Base-by-base conservation (phyloP, 345 rosid genomes). In the Theobroma cacao region DNA sequence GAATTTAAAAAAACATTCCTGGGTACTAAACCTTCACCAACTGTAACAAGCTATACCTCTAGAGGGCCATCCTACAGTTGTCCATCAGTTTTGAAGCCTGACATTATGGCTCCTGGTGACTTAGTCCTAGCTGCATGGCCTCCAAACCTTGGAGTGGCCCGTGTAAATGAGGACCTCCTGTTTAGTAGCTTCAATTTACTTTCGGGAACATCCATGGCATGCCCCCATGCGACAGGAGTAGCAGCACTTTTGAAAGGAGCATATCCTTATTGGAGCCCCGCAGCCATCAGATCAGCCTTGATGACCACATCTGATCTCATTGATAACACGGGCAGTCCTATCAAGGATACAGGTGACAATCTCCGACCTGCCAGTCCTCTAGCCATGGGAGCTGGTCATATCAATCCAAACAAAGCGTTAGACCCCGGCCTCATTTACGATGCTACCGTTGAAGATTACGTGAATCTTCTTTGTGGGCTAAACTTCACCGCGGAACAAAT, bases 181-280 rank as follows among this genome's bases (percentile, higher is more conserved):
- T 88, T 50, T 58, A 77, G 62, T 43, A 74, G 77, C 56, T 91
- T 82, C 85, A 85, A 85, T 76, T n/a, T 89, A 14, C 11, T 86
- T 34, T 91, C 91, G 0, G 92, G 91, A 0, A 89, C 94, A 45
- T 89, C 92, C 12, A 89, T 89, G 92, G 61, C 94, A 3, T 86
- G 91, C 74, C 94, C 94, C 0, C 89, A 86, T 58, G 83, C 79
- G 5, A 78, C 92, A 4, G 94, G 92, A 55, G 81, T 89, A 7
- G 92, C 84, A 1, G 89, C 92, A 0, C 87, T 89, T 26, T 17
- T 90, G 18, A 89, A 78, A 62, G 88, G 80, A 24, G 87, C 86
- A 26, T 86, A 85, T 52, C 88, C 90, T 0, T 86, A 87, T 5
- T 90, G 94, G 91, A 87, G 87, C 65, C 91, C 92, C 0, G 89